Evolutionary conservation across 495 filamentous ascomycete species (phyloP), one percentile per base, ranked within the genome.

Genomic region (Talaromyces thailandensis): DNA sequence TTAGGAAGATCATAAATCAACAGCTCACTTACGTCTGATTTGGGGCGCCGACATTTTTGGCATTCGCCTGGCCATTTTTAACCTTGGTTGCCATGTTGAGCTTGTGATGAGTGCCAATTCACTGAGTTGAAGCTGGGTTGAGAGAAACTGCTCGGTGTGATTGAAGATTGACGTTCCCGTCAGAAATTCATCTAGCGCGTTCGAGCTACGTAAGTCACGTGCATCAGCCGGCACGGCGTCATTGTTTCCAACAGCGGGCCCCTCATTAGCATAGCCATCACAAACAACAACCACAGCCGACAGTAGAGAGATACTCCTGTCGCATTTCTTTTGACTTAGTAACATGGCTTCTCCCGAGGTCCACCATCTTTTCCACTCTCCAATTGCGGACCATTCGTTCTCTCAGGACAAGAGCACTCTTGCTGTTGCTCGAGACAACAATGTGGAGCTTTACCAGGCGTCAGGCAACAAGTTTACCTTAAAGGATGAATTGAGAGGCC

Each of bases 241-340:
- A 32, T 57, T 35, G 24, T 21, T 28, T 24, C 25, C 23, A 28
- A 26, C 50, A 24, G 14, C 43, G 25, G 25, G 24, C 50, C 50
- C 50, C 21, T 53, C 50, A 53, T n/a, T 24, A 52, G 18, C 9
- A 40, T n/a, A 40, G 35, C 25, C 21, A 28, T 53, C 50, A 25
- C 31, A 16, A 40, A 24, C 24, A 61, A 43, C 26, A 31, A 29
- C 18, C 25, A 48, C 11, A 32, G 11, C 40, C 84, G 90, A 84
- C 96, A 96, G 94, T 98, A 87, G 94, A 98, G 95, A 96, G 93
- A 84, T 89, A 85, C 93, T 98, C 94, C 94, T 97, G 93, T 90
- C 90, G 74, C 70, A 62, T n/a, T 4, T 14, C 24, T 28, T 55
- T 28, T 35, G 75, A 57, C 53, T 58, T 29, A 45, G 14, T 53